phyloP scores from a whole-genome alignment of 129 eudicot genomes.

The Dittrichia graveolens region DNA sequence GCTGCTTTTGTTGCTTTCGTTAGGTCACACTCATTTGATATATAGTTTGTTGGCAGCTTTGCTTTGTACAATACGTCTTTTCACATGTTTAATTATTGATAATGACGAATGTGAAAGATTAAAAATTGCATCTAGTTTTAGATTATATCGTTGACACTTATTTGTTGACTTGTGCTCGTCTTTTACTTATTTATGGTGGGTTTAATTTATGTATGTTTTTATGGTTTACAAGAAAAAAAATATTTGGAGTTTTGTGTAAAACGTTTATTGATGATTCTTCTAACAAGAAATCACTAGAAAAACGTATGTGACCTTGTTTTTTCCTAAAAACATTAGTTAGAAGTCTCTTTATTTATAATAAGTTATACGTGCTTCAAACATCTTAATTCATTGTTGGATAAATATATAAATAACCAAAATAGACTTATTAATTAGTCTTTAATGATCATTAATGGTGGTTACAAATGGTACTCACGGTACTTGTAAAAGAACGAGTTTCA shows the following conservation, averaged over 20 bases:
- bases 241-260: background rate
- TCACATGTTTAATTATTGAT: constrained; percentile 19
- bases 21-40: background rate
- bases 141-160: background rate
- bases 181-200: background rate
- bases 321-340: too few relatives aligned
- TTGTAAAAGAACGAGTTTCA: too few relatives aligned
- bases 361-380: background rate
- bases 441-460: too few relatives aligned
- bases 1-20: constrained; percentile 8
- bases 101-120: constrained; percentile 24
- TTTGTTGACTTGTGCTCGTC: background rate
- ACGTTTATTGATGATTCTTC: background rate
- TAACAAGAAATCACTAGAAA: background rate
- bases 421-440: too few relatives aligned
- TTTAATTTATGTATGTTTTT: background rate
- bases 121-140: background rate
- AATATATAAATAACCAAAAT: too few relatives aligned
- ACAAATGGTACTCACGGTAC: too few relatives aligned
- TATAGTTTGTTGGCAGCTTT: background rate
- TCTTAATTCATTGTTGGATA: too few relatives aligned
- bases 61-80: background rate
- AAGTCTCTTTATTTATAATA: background rate
- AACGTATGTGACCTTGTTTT: too few relatives aligned
- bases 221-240: background rate